phyloP scores from a whole-genome alignment of 2,329 filamentous ascomycete genomes.

The Phialocephala subalpina region DNA sequence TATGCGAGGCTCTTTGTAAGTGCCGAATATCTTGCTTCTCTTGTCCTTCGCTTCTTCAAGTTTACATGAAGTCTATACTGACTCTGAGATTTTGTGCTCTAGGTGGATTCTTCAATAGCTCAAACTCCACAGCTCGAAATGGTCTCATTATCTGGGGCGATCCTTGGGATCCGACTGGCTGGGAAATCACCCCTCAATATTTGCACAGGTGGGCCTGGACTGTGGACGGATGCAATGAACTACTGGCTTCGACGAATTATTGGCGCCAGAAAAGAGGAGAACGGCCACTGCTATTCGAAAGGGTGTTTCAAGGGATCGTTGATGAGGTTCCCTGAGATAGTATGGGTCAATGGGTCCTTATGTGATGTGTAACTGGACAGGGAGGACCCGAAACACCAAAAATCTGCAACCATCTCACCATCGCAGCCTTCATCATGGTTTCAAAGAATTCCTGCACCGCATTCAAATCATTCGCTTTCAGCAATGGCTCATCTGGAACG shows the following conservation, averaged over 20 bases:
- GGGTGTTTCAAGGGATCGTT: not conserved
- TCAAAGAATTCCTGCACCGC: no score
- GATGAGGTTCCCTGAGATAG: not conserved
- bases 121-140: slow-evolving; percentile 25
- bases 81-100: no score
- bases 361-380: no score
- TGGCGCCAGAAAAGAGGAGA: slow-evolving; percentile 31
- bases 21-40: no score
- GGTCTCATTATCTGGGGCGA: slow-evolving; percentile 46
- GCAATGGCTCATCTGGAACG: no score
- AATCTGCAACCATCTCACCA: no score
- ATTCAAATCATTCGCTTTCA: no score
- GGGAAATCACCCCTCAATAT: slow-evolving; percentile 28
- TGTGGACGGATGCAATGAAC: slow-evolving; percentile 34
- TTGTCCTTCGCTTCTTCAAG: no score
- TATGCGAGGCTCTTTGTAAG: slow-evolving; percentile 29
- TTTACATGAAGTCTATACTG: no score
- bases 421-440: no score
- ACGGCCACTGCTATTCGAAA: not conserved
- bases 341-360: no score
- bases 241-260: slow-evolving; percentile 37
- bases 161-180: slow-evolving; percentile 39
- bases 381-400: no score
- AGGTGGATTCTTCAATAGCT: slow-evolving; percentile 23
- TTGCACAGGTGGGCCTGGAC: slow-evolving; percentile 37